Evolutionary conservation across 2,329 filamentous ascomycete genomes (phyloP), one percentile per base, ranked within the genome.

Genomic region (Xylariales sp.): DNA sequence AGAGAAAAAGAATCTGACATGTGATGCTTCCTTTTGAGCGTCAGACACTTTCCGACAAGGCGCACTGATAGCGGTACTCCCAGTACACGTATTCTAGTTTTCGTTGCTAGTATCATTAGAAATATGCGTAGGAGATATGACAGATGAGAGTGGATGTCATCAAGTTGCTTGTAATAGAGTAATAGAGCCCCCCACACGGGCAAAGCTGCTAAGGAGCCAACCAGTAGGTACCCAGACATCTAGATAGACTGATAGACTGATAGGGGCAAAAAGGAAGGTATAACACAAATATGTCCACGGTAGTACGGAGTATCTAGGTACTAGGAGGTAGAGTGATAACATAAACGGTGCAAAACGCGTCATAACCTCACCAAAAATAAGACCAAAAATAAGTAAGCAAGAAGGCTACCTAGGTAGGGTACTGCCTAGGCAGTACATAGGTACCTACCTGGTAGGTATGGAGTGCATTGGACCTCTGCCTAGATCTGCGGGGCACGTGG

Each of bases 401-500:
- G 36, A 14, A 52, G 46, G 10, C 9, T 7, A 64, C 23, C 23
- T 36, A 12, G 23, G 14, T 41, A 41, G 39, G 8, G 39, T 41
- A 41, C 9, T 7, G 57, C 23, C 23, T 36, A 23, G 23, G 23
- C 23, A 23, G 23, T 23, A 23, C 23, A 2, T 23, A 23, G 23
- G 23, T 23, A 23, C 23, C 23, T 23, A 23, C 23, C 23, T 23
- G 23, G 23, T 23, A 23, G 23, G 23, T 23, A 23, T 23, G 23
- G 23, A 23, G 23, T 23, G 23, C 23, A 23, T 23, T 56, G 39
- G 50, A 49, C 32, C 52, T 55, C 34, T 61, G 39, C 18, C 59
- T 58, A 23, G 64, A 67, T 70, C 69, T 48, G 59, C 62, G 32
- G 58, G 59, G 69, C 69, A 70, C 69, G 69, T 70, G 68, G 69